phyloP scores from a whole-genome alignment of 1,284 basidiomycete genomes.

The Ceratobasidium papillatum region DNA sequence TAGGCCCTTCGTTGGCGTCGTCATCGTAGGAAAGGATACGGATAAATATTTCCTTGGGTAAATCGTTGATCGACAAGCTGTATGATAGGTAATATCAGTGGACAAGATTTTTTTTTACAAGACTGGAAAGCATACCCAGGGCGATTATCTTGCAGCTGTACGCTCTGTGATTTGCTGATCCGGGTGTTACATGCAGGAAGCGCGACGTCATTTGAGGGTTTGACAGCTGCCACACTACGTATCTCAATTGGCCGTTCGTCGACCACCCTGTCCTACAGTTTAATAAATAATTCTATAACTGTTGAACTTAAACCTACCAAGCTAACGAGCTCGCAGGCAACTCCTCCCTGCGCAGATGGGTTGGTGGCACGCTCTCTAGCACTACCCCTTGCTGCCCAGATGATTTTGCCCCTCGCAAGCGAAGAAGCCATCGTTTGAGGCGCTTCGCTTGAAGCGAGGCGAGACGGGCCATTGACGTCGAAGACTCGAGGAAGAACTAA shows the following conservation, averaged over 20 bases:
- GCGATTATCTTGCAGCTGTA: background rate
- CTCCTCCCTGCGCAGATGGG: background rate
- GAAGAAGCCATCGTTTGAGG: slow-evolving; percentile 33
- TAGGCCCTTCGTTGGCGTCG: slow-evolving; percentile 28
- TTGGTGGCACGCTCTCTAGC: background rate
- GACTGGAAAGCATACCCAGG: background rate
- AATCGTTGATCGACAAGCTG: slow-evolving; percentile 33
- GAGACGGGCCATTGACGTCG: slow-evolving; percentile 28
- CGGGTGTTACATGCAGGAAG: background rate
- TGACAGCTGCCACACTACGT: background rate
- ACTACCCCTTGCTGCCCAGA: background rate
- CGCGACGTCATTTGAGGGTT: background rate
- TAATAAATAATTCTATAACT: background rate
- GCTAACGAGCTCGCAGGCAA: background rate
- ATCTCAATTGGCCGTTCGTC: background rate
- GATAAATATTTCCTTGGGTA: slow-evolving; percentile 32
- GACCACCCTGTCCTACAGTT: background rate
- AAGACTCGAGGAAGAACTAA: slow-evolving; percentile 1
- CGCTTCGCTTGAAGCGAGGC: slow-evolving; percentile 36
- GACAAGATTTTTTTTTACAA: background rate
- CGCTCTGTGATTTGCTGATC: background rate
- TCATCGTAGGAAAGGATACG: slow-evolving; percentile 30
- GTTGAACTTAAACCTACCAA: background rate
- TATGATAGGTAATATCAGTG: background rate
- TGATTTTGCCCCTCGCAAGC: slow-evolving; percentile 16